phyloP scores from a whole-genome alignment of 257 asterid genomes.

The Marsdenia floribunda region DNA sequence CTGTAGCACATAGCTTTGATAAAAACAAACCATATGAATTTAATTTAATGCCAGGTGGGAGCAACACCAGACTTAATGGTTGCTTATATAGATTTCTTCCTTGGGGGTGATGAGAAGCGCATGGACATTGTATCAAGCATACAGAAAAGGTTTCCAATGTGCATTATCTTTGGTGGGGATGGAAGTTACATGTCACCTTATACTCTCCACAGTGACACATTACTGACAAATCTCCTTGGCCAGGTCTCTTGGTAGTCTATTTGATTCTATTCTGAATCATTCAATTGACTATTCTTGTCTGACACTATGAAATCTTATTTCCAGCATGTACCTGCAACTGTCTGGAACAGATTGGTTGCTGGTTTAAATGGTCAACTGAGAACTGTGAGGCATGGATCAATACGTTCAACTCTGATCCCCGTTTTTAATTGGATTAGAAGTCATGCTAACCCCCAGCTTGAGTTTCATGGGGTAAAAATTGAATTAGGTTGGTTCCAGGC shows the following conservation, averaged over 20 bases:
- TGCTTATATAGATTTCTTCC: conserved; percentile 88
- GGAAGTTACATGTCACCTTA: conserved; percentile 96
- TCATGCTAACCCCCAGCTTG: conserved; percentile 89
- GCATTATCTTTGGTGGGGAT: conserved; percentile 85
- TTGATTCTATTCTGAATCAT: not conserved
- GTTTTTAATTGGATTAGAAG: conserved; percentile 70
- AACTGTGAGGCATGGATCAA: conserved; percentile 69
- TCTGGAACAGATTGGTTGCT: conserved; percentile 89
- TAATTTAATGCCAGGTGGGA: conserved; percentile 63
- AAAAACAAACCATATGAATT: not conserved
- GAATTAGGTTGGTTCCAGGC: conserved; percentile 99
- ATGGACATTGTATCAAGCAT: conserved; percentile 79
- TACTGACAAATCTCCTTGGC: conserved; percentile 88
- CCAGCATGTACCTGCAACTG: conserved; percentile 90
- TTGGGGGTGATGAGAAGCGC: conserved; percentile 96
- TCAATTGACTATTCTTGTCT: conserved; percentile 6
- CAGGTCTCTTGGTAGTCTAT: conserved; percentile 50
- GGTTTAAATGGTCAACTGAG: conserved; percentile 90
- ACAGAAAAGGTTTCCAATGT: conserved; percentile 91
- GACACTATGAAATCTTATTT: conserved; percentile 21
- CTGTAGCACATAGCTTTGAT: not conserved
- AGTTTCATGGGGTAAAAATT: conserved; percentile 82
- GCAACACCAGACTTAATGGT: conserved; percentile 96
- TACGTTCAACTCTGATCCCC: conserved; percentile 64
- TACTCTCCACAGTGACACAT: conserved; percentile 68